These are phyloP conservation scores for Pistacia vera DNA, from an alignment of 345 rosid species.

Conservation along the genomic window DNA sequence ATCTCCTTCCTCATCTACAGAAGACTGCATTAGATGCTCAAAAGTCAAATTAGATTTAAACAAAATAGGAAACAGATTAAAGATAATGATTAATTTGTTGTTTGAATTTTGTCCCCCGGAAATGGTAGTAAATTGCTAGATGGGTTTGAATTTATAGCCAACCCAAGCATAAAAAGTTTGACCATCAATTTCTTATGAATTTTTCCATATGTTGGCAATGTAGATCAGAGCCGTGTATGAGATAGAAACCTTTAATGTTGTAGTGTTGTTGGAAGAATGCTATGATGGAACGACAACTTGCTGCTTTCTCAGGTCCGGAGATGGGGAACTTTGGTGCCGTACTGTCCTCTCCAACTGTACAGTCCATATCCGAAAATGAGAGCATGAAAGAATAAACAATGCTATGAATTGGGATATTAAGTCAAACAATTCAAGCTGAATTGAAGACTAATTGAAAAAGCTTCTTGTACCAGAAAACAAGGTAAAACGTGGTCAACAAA, in stretches of 20 bases:
- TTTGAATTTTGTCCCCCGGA: neutral
- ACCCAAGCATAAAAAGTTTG: neutral
- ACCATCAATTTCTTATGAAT: neutral
- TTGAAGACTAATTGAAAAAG: neutral
- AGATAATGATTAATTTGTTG: neutral
- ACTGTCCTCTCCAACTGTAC: conserved; percentile 41
- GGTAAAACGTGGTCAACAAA: neutral
- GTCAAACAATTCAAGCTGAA: neutral
- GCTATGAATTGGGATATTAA: neutral
- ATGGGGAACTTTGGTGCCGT: conserved; percentile 31
- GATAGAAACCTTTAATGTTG: conserved; percentile 36
- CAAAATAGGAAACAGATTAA: neutral
- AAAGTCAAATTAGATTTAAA: conserved; percentile 5
- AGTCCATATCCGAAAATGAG: conserved; percentile 32
- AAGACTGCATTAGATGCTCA: conserved; percentile 46
- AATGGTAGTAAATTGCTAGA: neutral
- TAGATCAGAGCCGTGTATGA: neutral
- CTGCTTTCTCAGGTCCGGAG: conserved; percentile 28
- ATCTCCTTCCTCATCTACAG: conserved; percentile 71
- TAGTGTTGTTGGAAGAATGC: conserved; percentile 33
- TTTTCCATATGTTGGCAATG: neutral
- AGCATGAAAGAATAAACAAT: neutral
- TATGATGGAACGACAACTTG: conserved; percentile 26
- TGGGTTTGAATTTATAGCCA: neutral
- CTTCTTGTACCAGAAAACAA: neutral